phyloP scores from a whole-genome alignment of 2,329 filamentous ascomycete genomes.

The Aspergillus pseudoterreus region DNA sequence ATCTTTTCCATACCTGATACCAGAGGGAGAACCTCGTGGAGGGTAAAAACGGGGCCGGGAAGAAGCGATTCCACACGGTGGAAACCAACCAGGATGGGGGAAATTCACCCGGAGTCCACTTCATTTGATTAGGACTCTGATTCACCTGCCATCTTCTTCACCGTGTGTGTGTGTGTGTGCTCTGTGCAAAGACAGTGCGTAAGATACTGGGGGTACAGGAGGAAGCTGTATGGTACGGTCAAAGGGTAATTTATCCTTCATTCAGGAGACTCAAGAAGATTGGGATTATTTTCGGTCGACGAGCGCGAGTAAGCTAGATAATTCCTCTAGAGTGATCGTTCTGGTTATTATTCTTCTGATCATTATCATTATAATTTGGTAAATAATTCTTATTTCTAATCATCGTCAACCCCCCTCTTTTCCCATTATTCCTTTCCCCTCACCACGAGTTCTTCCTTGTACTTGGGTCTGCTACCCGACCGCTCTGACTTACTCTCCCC shows the following conservation, averaged over 20 bases:
- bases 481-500: slow-evolving; percentile 14
- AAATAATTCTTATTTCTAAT: slow-evolving; percentile 12
- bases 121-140: background rate
- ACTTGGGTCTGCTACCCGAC: slow-evolving; percentile 10
- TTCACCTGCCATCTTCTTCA: no score
- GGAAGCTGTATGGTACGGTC: background rate
- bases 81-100: slow-evolving; percentile 12
- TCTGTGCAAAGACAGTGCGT: no score
- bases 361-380: no score
- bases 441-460: slow-evolving; percentile 1
- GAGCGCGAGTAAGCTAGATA: no score
- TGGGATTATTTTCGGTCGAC: no score
- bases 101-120: slow-evolving; percentile 13
- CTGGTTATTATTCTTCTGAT: background rate
- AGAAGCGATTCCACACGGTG: slow-evolving; percentile 15
- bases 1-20: no score
- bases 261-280: no score
- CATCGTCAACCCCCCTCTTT: slow-evolving; percentile 10
- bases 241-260: no score
- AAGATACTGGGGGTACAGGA: background rate
- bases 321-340: background rate
- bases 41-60: slow-evolving; percentile 13
- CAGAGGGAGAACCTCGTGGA: background rate
- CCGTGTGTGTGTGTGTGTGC: no score
- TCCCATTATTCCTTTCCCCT: slow-evolving; percentile 10